Percentiles rank a stretch among this genome's conserved stretches.
Conservation (phyloP, 345 rosid species). For the Lagerstroemia speciosa region DNA sequence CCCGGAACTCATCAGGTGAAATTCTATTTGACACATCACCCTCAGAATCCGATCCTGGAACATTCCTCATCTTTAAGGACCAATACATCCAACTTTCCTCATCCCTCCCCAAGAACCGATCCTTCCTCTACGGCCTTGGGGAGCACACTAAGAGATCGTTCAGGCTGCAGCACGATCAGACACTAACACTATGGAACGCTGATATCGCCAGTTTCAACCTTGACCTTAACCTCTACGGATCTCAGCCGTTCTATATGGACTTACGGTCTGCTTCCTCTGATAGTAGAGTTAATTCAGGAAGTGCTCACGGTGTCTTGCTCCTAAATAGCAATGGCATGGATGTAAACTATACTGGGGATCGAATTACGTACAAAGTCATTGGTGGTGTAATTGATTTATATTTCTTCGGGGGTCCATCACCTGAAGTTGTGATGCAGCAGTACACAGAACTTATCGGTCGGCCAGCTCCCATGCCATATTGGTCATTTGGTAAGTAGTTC, state of each 20-base stretch:
- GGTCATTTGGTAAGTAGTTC: constrained; percentile 53
- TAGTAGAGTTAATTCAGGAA: constrained; percentile 32
- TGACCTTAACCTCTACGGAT: constrained; percentile 58
- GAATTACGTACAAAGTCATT: constrained; percentile 51
- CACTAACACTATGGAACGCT: constrained; percentile 55
- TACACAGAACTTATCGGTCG: constrained; percentile 59
- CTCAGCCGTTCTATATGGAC: constrained; percentile 71
- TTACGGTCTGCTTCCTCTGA: constrained; percentile 27
- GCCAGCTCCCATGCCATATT: constrained; percentile 74
- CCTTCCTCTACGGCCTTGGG: constrained; percentile 61
- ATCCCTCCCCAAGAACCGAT: constrained; percentile 34
- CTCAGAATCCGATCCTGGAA: constrained; percentile 14
- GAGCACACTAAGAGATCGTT: constrained; percentile 60
- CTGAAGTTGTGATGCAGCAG: constrained; percentile 50
- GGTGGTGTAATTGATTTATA: constrained; percentile 66
- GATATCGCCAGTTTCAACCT: constrained; percentile 26
- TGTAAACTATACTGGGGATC: constrained; percentile 35
- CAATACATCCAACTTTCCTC: constrained; percentile 65
- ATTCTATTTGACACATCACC: constrained; percentile 48
- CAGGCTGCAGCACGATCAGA: constrained; percentile 24
- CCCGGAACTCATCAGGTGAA: constrained; percentile 54
- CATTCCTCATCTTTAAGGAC: constrained; percentile 55
- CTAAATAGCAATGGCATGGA: constrained; percentile 76
- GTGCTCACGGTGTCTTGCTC: constrained; percentile 51
- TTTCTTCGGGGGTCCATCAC: constrained; percentile 46